Percentiles rank a stretch among this genome's conserved stretches.
phyloP scores from a whole-genome alignment of 306 rosid species.

The Gillenia trifoliata region DNA sequence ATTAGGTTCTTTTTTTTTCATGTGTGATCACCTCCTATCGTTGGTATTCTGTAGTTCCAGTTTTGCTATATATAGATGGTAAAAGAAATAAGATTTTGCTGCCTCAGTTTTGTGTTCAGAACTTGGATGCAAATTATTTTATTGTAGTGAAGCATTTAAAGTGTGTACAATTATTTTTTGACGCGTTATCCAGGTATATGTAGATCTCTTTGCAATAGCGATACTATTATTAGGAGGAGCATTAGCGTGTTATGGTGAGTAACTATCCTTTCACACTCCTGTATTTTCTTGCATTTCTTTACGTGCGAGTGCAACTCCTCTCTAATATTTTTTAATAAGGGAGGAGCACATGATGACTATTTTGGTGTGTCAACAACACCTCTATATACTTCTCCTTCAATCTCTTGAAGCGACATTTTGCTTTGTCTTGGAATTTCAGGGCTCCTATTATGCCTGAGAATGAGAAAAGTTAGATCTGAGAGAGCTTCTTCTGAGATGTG shows the following conservation, averaged over 20 bases:
- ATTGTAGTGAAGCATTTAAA: not conserved
- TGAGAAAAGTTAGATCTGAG: conserved; percentile 90
- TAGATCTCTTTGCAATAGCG: conserved; percentile 56
- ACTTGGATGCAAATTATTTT: not conserved
- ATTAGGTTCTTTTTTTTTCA: not conserved
- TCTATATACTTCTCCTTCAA: not conserved
- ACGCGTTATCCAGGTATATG: conserved; percentile 67
- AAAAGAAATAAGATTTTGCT: not conserved
- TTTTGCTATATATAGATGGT: not conserved
- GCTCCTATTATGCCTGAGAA: conserved; percentile 64
- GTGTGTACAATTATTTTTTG: not conserved
- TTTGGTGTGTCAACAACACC: not conserved
- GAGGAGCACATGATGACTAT: not conserved
- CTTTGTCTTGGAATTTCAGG: conserved; percentile 35
- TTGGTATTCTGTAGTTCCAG: not conserved
- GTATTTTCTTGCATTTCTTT: conserved; percentile 11
- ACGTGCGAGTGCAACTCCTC: not conserved
- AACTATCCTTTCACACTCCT: conserved; percentile 15
- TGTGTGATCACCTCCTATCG: conserved; percentile 4
- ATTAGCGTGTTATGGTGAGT: conserved; percentile 79
- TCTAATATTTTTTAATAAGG: not conserved
- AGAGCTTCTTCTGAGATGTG: conserved; percentile 79
- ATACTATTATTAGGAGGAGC: conserved; percentile 76
- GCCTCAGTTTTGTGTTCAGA: not conserved
- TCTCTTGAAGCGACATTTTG: not conserved